Conservation (phyloP, 2,329 filamentous ascomycete species). For the Arthroderma sp. region DNA sequence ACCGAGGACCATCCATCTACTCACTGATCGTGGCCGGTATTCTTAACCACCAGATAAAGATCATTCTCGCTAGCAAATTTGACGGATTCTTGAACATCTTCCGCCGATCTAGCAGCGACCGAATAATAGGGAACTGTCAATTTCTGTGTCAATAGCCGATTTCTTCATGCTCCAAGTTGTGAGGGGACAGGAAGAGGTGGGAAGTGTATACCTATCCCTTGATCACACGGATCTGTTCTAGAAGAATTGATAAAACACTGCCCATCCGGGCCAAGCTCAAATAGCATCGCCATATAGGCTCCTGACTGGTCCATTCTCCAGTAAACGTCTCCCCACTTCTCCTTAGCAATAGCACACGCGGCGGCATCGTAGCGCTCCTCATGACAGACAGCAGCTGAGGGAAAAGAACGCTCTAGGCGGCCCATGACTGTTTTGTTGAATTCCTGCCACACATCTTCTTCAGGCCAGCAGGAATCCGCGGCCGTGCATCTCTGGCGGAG, state of each 20-base stretch:
- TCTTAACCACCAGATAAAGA: constrained; percentile 18
- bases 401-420: constrained; percentile 8
- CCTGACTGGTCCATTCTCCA: constrained; percentile 16
- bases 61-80: constrained; percentile 16
- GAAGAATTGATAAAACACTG: constrained; percentile 19
- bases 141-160: background rate
- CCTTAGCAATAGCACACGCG: constrained; percentile 9
- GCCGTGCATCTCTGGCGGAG: constrained; percentile 8
- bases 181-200: background rate
- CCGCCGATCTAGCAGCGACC: constrained; percentile 9
- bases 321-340: constrained; percentile 11
- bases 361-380: constrained; percentile 7
- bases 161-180: background rate
- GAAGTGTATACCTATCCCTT: constrained; percentile 11
- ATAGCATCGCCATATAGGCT: constrained; percentile 17
- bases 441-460: constrained; percentile 6
- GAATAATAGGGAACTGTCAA: constrained; percentile 15
- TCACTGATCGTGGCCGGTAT: constrained; percentile 19
- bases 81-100: constrained; percentile 13
- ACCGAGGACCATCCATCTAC: constrained; percentile 1
- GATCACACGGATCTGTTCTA: constrained; percentile 12
- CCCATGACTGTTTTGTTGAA: constrained; percentile 11
- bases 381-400: constrained; percentile 12
- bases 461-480: constrained; percentile 12
- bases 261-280: constrained; percentile 16